phyloP scores from a whole-genome alignment of 441 rosid genomes.

The Gossypium schwendimanii region DNA sequence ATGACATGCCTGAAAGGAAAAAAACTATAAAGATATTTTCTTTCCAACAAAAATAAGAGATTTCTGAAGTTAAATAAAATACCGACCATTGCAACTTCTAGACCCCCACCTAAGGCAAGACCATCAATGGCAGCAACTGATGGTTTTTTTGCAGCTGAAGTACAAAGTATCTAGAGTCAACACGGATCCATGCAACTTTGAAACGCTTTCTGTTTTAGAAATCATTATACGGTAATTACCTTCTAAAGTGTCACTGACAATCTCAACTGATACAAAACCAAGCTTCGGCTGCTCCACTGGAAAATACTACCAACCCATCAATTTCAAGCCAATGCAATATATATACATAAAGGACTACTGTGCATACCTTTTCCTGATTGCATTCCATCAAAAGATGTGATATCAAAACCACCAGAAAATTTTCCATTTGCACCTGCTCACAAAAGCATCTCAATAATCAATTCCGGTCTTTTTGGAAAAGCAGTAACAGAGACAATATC shows the following conservation, averaged over 20 bases:
- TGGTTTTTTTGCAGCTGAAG: slow-evolving; percentile 74
- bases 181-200: slow-evolving; percentile 7
- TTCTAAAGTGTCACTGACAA: slow-evolving; percentile 63
- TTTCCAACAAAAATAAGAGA: not conserved
- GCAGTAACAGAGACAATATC: not conserved
- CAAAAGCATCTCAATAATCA: slow-evolving; percentile 11
- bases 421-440: slow-evolving; percentile 73
- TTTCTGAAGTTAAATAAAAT: not conserved
- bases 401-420: slow-evolving; percentile 96
- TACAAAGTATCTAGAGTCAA: slow-evolving; percentile 22
- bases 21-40: not conserved
- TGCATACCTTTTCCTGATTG: slow-evolving; percentile 49
- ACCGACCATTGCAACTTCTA: slow-evolving; percentile 83
- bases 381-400: slow-evolving; percentile 58
- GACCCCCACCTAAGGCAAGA: slow-evolving; percentile 94
- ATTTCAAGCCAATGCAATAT: not conserved
- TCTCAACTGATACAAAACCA: slow-evolving; percentile 55
- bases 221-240: slow-evolving; percentile 34
- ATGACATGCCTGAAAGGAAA: slow-evolving; percentile 62
- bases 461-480: slow-evolving; percentile 1
- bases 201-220: not conserved
- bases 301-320: slow-evolving; percentile 18
- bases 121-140: slow-evolving; percentile 98
- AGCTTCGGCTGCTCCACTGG: slow-evolving; percentile 50
- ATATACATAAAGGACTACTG: not conserved